phyloP scores from a whole-genome alignment of 345 rosid species.

The Camelina neglecta region DNA sequence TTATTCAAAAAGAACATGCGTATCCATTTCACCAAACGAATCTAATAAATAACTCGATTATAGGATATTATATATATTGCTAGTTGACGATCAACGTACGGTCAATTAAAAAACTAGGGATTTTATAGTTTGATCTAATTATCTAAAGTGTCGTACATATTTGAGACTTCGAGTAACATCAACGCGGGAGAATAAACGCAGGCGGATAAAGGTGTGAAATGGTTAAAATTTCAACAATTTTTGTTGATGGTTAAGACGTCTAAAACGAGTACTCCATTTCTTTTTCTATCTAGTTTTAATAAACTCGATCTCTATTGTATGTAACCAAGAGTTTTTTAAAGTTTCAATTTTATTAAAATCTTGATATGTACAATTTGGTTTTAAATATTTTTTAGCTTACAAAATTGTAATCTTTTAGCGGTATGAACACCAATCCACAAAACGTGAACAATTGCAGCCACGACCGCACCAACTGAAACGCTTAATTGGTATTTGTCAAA shows the following conservation, averaged over 20 bases:
- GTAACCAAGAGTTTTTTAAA: neutral
- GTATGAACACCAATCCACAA: conserved; percentile 17
- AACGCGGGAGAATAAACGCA: conserved; percentile 4
- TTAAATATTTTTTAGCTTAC: neutral
- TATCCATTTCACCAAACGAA: conserved; percentile 44
- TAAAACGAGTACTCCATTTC: neutral
- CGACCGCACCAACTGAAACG: conserved; percentile 11
- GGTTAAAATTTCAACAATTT: neutral
- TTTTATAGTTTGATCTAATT: neutral
- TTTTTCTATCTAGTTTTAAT: neutral
- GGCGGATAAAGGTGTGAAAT: neutral
- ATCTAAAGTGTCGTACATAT: conserved; percentile 5
- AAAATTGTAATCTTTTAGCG: neutral
- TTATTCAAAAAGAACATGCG: conserved; percentile 26
- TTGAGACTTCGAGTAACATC: conserved; percentile 33
- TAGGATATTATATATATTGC: conserved; percentile 22
- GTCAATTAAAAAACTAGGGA: conserved; percentile 2
- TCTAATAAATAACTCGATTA: conserved; percentile 28
- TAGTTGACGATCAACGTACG: conserved; percentile 32
- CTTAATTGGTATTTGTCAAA: neutral
- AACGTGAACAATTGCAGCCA: conserved; percentile 18
- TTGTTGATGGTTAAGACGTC: neutral
- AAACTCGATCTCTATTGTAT: neutral
- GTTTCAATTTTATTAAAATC: neutral
- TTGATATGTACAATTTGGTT: neutral